Evolutionary conservation across 2,329 filamentous ascomycete genomes (phyloP), one percentile per base, ranked within the genome.

Genomic region (Apiospora hydei): DNA sequence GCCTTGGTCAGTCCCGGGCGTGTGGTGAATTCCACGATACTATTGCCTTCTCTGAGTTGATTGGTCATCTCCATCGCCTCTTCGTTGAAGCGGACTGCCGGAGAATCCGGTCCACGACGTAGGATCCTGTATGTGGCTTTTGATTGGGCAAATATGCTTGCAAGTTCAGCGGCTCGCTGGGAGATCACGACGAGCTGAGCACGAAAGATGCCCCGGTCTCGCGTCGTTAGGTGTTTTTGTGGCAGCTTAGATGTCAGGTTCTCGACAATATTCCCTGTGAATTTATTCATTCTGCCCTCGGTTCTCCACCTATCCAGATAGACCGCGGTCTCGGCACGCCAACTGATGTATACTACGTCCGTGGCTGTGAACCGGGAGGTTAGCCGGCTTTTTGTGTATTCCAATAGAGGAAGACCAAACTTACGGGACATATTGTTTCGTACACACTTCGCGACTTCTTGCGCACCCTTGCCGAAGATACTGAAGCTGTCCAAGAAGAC

Each of bases 91-190:
- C 47, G n/a, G 47, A 13, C 47, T 10, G 11, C 4, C 11, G 8
- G 21, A 24, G 47, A 18, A n/a, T n/a, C 47, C 7, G 10, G 11
- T 24, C 8, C n/a, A 26, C 47, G n/a, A 13, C 10, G 21, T 13
- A 51, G 4, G 7, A n/a, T 67, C 8, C 61, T 67, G 11, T n/a
- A 43, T 1, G 16, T 38, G 61, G 61, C 61, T 67, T 24, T 43
- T 11, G 61, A 43, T 24, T 34, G 61, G 61, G 61, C 61, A 14
- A 67, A 43, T 16, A 67, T 43, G 61, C 61, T 24, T 14, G 61
- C 61, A 38, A 67, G 34, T 3, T 24, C 61, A 21, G n/a, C 5
- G 10, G 61, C 24, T 24, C n/a, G 24, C 10, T 3, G 34, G 10
- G 13, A n/a, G 13, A 30, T 67, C 2, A 8, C 34, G 2, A 4